Conservation (phyloP, 306 rosid genomes). For the Carpinus fangiana region DNA sequence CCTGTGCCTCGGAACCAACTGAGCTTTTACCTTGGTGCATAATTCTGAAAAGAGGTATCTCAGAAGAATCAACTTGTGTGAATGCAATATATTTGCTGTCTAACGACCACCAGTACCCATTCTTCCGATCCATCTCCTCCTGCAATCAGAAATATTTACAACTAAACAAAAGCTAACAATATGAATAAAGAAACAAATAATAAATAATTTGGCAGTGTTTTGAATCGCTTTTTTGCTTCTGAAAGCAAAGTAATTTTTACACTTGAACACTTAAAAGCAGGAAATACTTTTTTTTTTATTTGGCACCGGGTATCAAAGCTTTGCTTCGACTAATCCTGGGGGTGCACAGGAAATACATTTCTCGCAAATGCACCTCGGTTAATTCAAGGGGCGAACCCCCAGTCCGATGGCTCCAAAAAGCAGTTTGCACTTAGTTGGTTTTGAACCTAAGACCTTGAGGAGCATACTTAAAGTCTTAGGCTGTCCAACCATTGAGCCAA, state of each 20-base stretch:
- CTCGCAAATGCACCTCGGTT: too few species aligned
- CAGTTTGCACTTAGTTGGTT: too few species aligned
- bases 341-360: too few species aligned
- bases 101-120: constrained; percentile 97
- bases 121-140: constrained; percentile 99
- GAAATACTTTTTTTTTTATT: background rate
- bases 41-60: constrained; percentile 85
- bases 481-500: too few species aligned
- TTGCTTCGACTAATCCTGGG: too few species aligned
- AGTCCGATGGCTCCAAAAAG: too few species aligned
- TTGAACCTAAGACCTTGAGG: too few species aligned
- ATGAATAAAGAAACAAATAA: constrained; percentile 11
- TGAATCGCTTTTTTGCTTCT: background rate
- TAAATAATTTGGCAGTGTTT: background rate
- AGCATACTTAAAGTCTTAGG: too few species aligned
- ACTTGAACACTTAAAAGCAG: constrained; percentile 19
- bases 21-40: constrained; percentile 92
- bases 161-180: constrained; percentile 15
- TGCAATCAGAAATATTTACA: constrained; percentile 41
- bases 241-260: constrained; percentile 10
- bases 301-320: too few species aligned
- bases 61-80: constrained; percentile 90
- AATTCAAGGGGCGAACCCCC: too few species aligned
- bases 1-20: constrained; percentile 85
- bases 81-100: constrained; percentile 87